phyloP scores from a whole-genome alignment of 495 filamentous ascomycete species.

The Penicillium pancosmium region DNA sequence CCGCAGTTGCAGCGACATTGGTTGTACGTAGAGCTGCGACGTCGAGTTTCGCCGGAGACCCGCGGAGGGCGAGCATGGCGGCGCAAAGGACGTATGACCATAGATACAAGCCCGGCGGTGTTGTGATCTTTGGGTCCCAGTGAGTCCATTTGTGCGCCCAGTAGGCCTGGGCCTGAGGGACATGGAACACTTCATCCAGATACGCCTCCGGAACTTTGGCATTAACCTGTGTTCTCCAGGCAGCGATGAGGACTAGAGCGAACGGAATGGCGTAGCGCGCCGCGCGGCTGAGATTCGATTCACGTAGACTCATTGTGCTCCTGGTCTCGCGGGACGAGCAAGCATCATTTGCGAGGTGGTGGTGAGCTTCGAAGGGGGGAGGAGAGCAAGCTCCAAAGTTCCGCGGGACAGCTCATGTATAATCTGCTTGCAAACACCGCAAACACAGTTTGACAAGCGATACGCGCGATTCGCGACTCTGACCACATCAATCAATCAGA shows the following conservation, averaged over 20 bases:
- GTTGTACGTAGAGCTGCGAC: slow-evolving; percentile 43
- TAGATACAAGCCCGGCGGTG: slow-evolving; percentile 83
- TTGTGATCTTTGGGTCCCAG: slow-evolving; percentile 98
- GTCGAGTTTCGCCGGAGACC: slow-evolving; percentile 42
- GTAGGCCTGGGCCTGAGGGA: slow-evolving; percentile 88
- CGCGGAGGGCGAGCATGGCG: slow-evolving; percentile 35
- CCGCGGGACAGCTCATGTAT: slow-evolving; percentile 4
- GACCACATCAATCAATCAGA: slow-evolving; percentile 9
- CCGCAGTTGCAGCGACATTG: slow-evolving; percentile 39
- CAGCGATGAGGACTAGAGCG: slow-evolving; percentile 38
- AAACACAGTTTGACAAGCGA: slow-evolving; percentile 30
- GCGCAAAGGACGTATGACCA: slow-evolving; percentile 53
- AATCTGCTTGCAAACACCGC: slow-evolving; percentile 36
- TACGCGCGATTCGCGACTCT: slow-evolving; percentile 19
- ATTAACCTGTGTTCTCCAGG: slow-evolving; percentile 45
- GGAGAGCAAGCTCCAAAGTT: slow-evolving; percentile 1
- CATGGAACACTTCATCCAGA: slow-evolving; percentile 93
- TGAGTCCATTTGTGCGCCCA: slow-evolving; percentile 70
- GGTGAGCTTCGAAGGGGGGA: slow-evolving; percentile 9
- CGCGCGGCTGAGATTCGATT: slow-evolving; percentile 42
- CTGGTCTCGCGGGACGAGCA: slow-evolving; percentile 4
- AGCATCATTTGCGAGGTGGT: slow-evolving; percentile 6
- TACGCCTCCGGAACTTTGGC: slow-evolving; percentile 74
- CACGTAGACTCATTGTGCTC: slow-evolving; percentile 39
- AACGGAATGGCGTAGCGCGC: slow-evolving; percentile 50